Evolutionary conservation across 176 grass and related monocot genomes (phyloP), one percentile per base, ranked within the genome.

Genomic region (Ampelocalamus luodianensis): DNA sequence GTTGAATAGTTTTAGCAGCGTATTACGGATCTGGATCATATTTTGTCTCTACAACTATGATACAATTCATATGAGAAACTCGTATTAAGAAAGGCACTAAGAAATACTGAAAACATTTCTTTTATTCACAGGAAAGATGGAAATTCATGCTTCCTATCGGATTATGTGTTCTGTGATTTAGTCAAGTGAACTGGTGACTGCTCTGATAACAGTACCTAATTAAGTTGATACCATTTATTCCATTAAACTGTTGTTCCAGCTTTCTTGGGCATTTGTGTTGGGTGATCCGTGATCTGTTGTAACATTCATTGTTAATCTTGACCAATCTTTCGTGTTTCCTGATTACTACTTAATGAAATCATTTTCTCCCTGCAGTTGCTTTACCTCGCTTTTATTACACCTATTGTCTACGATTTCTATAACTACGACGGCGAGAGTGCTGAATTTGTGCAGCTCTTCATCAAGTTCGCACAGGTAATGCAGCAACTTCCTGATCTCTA

Each of bases 381-480:
- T 63, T 87, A 85, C 26, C 38, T 88, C 16, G 32, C 32, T 17
- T 60, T 75, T 54, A 74, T 83, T 29, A 83, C 77, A 39, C 73
- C 61, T 1, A 27, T 79, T 46, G 49, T 93, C 16, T 75, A 74
- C 1, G 78, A 88, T 58, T 93, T 90, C 40, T 85, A 76, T 32
- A 85, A 85, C 39, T 85, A 50, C 23, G 49, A 88, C 46, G 79
- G 29, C 12, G 81, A 73, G 48, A 82, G 26, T 42, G 26, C 27
- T 22, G 84, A 85, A 62, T 92, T 85, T 58, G 75, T 77, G 40
- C 75, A 77, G 44, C 76, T 82, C 55, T 87, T 93, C 61, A 45
- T 85, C 72, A 90, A 87, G 56, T 93, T 85, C 18, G 40, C 42
- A 60, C 56, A 90, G 88, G 81, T 88, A 73, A 14, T 5, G 9